Evolutionary conservation across 345 rosid species (phyloP).

Genomic region (Corchorus olitorius): DNA sequence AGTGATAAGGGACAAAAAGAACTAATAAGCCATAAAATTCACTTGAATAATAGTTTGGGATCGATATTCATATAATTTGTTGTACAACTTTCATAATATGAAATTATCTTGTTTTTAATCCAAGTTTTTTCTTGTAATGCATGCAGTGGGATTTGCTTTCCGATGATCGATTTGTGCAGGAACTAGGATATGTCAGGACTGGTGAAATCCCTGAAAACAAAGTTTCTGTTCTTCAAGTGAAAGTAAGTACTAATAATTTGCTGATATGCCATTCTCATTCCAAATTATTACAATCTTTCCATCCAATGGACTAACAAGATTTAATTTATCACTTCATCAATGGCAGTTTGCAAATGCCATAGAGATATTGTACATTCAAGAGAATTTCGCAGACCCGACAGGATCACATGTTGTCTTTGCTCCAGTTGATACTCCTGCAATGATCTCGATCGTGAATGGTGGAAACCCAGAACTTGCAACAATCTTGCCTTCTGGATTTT

Average conservation of each 20-base stretch:
- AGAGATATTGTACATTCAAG: conserved; percentile 40
- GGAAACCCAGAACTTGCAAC: conserved; percentile 27
- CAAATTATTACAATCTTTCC: background rate
- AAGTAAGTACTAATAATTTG: conserved; percentile 24
- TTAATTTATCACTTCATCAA: background rate
- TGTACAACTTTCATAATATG: background rate
- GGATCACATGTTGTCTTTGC: conserved; percentile 43
- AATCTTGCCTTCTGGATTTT: conserved; percentile 49
- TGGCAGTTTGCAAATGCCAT: conserved; percentile 22
- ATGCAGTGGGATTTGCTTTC: conserved; percentile 54
- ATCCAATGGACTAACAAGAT: background rate
- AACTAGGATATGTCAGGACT: conserved; percentile 23
- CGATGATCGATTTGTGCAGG: conserved; percentile 17
- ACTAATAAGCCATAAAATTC: too few species aligned
- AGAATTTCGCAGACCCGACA: conserved; percentile 30
- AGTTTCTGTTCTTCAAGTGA: conserved; percentile 35
- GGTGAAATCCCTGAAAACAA: conserved; percentile 35
- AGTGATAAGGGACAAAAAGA: too few species aligned
- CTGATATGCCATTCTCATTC: background rate
- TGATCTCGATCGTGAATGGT: conserved; percentile 33
- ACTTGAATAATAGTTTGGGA: too few species aligned
- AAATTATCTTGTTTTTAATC: background rate
- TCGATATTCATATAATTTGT: too few species aligned
- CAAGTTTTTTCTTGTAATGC: background rate
- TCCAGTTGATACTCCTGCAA: conserved; percentile 31